Evolutionary conservation across 2,329 filamentous ascomycete species (phyloP), one percentile per base, ranked within the genome.

Genomic region (Paecilomyces sp.): DNA sequence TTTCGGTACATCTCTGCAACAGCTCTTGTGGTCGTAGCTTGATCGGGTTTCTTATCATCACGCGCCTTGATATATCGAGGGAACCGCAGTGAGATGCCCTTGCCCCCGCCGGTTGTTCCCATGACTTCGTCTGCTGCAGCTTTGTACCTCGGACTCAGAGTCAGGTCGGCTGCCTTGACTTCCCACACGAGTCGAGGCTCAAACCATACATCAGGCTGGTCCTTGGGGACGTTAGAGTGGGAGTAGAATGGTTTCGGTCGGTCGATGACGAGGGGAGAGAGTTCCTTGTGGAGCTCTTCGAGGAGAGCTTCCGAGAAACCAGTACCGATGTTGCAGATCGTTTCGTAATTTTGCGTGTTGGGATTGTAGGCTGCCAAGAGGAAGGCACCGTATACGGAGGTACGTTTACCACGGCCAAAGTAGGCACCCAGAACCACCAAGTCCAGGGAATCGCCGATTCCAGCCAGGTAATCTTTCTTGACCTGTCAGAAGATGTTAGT

Each of bases 201-300:
- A 72, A 99, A 94, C 94, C 94, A 99, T 41, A 99, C 92, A 73
- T 99, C 94, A 1, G 94, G 94, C 74, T 99, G 94, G 72, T 97
- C 92, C 76, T 96, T 93, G 56, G 87, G 86, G 56, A 90, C 91
- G 0, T 83, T 79, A 3, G 89, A 92, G 74, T 99, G 94, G 0
- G 86, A 83, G 76, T 97, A 99, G 75, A 96, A 99, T 0, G 94
- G 94, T 71, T 99, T 99, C 1, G 93, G 85, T 0, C 88, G 86
- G 70, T 96, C 91, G 66, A 99, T 99, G 65, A 89, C 86, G 56
- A 91, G 86, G 8, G 86, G 83, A 0, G 85, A 88, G 30, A 99
- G 86, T 57, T 88, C 82, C 25, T 83, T 80, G 79, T 97, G 87
- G 13, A 97, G 81, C 36, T 92, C 89, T 69, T 95, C 90, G n/a